Evolutionary conservation across 2,329 filamentous ascomycete species (phyloP), one percentile per base, ranked within the genome.

Genomic region (Fragosphaeria purpurea): DNA sequence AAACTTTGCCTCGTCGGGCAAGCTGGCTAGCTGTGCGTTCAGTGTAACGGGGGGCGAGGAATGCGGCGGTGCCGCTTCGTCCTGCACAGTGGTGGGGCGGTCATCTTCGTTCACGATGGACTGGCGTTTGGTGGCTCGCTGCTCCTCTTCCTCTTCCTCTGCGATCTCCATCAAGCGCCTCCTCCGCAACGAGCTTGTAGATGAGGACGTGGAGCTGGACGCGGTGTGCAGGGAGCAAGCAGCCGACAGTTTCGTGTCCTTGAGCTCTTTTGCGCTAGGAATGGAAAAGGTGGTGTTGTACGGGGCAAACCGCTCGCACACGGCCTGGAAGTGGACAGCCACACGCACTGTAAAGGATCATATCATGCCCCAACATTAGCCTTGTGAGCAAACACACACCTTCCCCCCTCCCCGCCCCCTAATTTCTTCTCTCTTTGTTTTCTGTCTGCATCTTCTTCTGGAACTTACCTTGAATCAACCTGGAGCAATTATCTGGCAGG

Each of bases 201-300:
- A 91, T 9, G 90, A 95, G 32, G 85, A 88, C 57, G 83, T 87
- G 22, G 91, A 95, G 40, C 84, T 85, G 10, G 88, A 88, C 7
- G 89, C 88, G 40, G 90, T 86, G 67, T 96, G 89, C 49, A 96
- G 73, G 42, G 89, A 89, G 67, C 90, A 96, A 49, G 88, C 88
- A 35, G 89, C 82, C 8, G 89, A 91, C 48, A 98, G 77, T 57
- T 88, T 86, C 53, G 86, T 85, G 65, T 98, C 93, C 62, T 84
- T 90, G 52, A 98, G 77, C 52, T 93, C 88, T 58, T 85, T 83
- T 40, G 88, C 75, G 11, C 77, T 71, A 46, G 82, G 72, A 50
- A 97, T 86, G 52, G 86, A 78, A 63, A 96, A 88, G 38, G 84
- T 79, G 35, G 87, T 86, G 66, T 96, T 90, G 70, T 94, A 86